These are phyloP conservation scores for Mycena pura DNA, from an alignment of 768 basidiomycete genomes.

Conservation along the genomic window DNA sequence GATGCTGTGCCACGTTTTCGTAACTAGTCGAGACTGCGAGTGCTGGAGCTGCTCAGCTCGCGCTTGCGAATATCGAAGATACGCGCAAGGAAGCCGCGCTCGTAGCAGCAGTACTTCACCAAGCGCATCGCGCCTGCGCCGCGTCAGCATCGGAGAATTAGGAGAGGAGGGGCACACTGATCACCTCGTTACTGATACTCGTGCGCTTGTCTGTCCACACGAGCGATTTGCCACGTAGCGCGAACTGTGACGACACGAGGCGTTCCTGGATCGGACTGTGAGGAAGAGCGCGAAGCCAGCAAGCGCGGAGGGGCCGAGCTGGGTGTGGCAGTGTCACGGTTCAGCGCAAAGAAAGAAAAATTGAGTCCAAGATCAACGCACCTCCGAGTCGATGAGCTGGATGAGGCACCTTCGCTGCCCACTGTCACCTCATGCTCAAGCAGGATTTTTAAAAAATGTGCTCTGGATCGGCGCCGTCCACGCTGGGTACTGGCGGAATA, in stretches of 20 bases:
- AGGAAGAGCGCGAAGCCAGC: slow-evolving; percentile 47
- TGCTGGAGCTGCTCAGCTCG: slow-evolving; percentile 64
- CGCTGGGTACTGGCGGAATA: slow-evolving; percentile 56
- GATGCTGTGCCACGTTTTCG: slow-evolving; percentile 41
- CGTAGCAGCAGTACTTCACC: slow-evolving; percentile 80
- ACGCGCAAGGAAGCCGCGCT: slow-evolving; percentile 66
- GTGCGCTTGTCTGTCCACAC: slow-evolving; percentile 68
- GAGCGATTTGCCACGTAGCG: slow-evolving; percentile 59
- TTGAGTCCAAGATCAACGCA: too few species aligned
- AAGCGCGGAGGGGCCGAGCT: slow-evolving; percentile 24
- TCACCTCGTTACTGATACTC: slow-evolving; percentile 65
- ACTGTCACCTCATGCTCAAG: too few species aligned
- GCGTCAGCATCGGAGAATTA: too few species aligned
- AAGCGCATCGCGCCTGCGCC: slow-evolving; percentile 63
- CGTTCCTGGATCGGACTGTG: slow-evolving; percentile 68
- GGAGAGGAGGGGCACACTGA: background rate
- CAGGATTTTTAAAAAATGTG: too few species aligned
- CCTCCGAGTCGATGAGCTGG: too few species aligned
- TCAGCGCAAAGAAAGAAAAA: too few species aligned
- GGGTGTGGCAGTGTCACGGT: too few species aligned
- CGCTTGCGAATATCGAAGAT: slow-evolving; percentile 57
- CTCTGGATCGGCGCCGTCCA: slow-evolving; percentile 75
- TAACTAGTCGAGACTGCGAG: slow-evolving; percentile 63
- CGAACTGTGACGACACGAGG: slow-evolving; percentile 65
- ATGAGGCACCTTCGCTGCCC: slow-evolving; percentile 33